Base-by-base conservation (phyloP, 75 land plant species). In the Pinus tabuliformis region DNA sequence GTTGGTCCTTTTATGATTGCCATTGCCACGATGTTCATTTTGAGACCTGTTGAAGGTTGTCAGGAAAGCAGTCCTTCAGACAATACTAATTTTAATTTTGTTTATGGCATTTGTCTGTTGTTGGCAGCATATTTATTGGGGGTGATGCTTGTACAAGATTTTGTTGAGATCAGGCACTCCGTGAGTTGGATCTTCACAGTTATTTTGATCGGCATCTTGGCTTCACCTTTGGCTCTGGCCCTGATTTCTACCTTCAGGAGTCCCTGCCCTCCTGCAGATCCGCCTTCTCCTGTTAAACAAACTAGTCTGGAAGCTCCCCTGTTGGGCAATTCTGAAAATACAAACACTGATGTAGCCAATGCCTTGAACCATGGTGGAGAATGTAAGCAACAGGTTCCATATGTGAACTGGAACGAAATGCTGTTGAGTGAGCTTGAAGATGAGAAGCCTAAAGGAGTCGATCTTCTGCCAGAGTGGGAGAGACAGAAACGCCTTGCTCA, bases 381-480 rank as follows among this genome's bases (percentile, higher is more conserved):
- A 73, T 49, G 26, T 57, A 22, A 15, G 61, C 56, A 39, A 21
- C 65, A 16, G 33, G 30, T 56, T 73, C 57, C 65, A 5, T 33
- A 16, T 73, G 30, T 73, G 60, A 57, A 52, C 59, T 57, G 75
- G 36, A 80, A 79, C 5, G 76, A 56, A 2, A 11, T 73, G 54
- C 59, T 66, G 36, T 64, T 83, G 81, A 86, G 88, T 62, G 88
- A 86, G 59, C 42, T 84, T 61, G 88, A 86, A 60, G 88, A 86
- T 74, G 87, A 84, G 76, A 84, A 84, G 66, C 70, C 58, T 8
- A 56, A 18, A 20, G 80, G 66, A 49, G 24, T 80, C 15, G 79
- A 81, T 26, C 56, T 73, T 26, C 63, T 70, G 77, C 86, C 82
- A 57, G 86, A 79, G 49, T 45, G 33, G 16, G 37, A 62, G 54